Conservation (phyloP, 352 stramenopile species). For the Phytophthora ohioensis region DNA sequence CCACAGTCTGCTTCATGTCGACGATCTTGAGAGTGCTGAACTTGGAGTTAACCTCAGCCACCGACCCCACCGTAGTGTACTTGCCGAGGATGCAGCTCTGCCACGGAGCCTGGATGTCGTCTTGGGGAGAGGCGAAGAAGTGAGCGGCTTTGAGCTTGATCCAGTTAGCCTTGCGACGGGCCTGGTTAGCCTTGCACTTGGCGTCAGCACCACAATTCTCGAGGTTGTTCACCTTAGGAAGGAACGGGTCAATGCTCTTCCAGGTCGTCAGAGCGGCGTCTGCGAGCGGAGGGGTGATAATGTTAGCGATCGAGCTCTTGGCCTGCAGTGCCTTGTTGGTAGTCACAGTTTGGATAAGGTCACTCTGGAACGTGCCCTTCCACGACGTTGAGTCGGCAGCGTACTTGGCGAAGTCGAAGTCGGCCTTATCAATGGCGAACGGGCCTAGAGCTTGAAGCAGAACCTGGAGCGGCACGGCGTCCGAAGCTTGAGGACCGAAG, state of each 20-base stretch:
- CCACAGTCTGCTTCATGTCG: constrained; percentile 42
- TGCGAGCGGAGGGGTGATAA: constrained; percentile 38
- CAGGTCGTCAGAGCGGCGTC: constrained; percentile 42
- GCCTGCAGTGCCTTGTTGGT: constrained; percentile 35
- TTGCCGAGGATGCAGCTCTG: constrained; percentile 43
- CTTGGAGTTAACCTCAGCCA: constrained; percentile 43
- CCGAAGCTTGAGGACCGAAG: constrained; percentile 54
- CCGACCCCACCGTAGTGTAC: constrained; percentile 46
- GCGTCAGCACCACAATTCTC: constrained; percentile 23
- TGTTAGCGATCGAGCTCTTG: constrained; percentile 50
- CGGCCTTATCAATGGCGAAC: constrained; percentile 36
- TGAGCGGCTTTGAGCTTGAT: constrained; percentile 49
- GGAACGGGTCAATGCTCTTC: constrained; percentile 45
- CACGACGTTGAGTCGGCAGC: constrained; percentile 30
- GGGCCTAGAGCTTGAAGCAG: constrained; percentile 49
- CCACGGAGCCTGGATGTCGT: constrained; percentile 54
- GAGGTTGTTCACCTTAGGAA: constrained; percentile 54
- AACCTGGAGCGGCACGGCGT: constrained; percentile 46
- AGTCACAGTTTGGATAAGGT: constrained; percentile 46
- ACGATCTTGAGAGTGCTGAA: constrained; percentile 44
- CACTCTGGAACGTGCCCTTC: constrained; percentile 53
- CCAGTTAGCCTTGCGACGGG: constrained; percentile 57
- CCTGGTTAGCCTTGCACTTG: constrained; percentile 31
- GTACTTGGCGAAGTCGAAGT: constrained; percentile 61
- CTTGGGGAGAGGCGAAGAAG: constrained; percentile 59